Evolutionary conservation across 192 early-diverging fungal species (phyloP).

Genomic region (Entomortierella beljakovae): DNA sequence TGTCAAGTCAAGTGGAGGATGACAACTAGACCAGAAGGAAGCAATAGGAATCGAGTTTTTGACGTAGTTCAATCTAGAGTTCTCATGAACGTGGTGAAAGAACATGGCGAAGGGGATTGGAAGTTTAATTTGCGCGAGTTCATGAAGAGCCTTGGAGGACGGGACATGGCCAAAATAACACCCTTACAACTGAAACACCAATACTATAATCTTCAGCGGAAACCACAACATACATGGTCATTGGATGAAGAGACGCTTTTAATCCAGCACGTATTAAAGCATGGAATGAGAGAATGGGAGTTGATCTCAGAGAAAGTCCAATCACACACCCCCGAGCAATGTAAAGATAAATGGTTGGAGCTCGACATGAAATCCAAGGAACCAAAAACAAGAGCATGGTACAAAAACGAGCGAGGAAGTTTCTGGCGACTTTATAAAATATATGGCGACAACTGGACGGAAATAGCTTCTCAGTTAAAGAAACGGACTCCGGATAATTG

Average conservation of each 20-base stretch:
- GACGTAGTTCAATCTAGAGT: constrained; percentile 41
- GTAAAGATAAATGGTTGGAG: constrained; percentile 26
- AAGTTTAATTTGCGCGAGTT: constrained; percentile 33
- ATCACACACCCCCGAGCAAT: constrained; percentile 28
- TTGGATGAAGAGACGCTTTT: constrained; percentile 33
- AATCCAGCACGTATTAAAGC: constrained; percentile 48
- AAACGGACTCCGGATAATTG: constrained; percentile 6
- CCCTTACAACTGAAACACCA: constrained; percentile 36
- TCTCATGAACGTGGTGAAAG: constrained; percentile 20
- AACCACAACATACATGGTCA: constrained; percentile 11
- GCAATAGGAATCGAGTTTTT: constrained; percentile 28
- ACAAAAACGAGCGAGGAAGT: constrained; percentile 29
- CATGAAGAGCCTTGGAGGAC: constrained; percentile 40
- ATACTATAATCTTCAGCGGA: constrained; percentile 22
- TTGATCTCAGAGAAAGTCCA: constrained; percentile 19
- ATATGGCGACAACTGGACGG: constrained; percentile 17
- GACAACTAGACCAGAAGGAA: constrained; percentile 10
- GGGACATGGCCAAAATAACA: constrained; percentile 47
- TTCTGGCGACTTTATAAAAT: constrained; percentile 43
- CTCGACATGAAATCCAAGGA: constrained; percentile 24
- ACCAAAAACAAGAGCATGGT: constrained; percentile 31
- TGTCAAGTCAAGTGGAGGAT: constrained; percentile 43
- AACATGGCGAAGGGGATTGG: constrained; percentile 47
- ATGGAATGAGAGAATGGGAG: constrained; percentile 30
- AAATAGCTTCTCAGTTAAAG: constrained; percentile 9